Base-by-base conservation (phyloP, 495 filamentous ascomycete species). In the Penicillium argentinense region DNA sequence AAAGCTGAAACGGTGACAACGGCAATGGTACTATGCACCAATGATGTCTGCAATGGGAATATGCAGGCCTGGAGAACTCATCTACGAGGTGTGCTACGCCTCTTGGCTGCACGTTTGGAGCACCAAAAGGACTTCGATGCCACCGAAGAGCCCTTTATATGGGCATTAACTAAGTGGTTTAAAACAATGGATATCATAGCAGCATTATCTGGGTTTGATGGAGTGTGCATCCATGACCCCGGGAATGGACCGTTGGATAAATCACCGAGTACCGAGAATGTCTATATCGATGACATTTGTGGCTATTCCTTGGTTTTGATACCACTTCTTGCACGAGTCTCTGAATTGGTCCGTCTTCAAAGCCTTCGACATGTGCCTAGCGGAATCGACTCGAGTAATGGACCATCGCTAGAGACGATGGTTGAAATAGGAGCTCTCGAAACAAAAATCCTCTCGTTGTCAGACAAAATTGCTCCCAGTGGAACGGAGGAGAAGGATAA, bases 41-140 rank as follows among this genome's bases (percentile, higher is more conserved):
- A 68, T 44, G 65, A 68, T 53, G 60, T 68, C 24, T 68, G 65
- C 17, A 68, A 68, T 47, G 65, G 65, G 0, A 59, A 66, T 25
- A 58, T 63, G 58, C 36, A 60, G 4, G 37, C 56, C n/a, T 64
- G 60, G 60, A 28, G 56, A 9, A 52, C 49, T 5, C 65, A 68
- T 53, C 52, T 68, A 9, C 26, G 39, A 3, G 64, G 64, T 1
- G 64, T 65, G 0, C 47, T 54, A 39, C 59, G 51, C 9, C 37
- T 67, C 2, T 41, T 67, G 1, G 39, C 27, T 21, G 47, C 49
- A 1, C 46, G 60, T 12, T 14, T 67, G 18, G 39, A 57, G 19
- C 39, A 51, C 5, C 47, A 56, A 24, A 45, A 27, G 9, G 24
- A 36, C 12, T n/a, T 36, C 6, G 34, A 34, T 1, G 21, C 22